Evolutionary conservation across 2,329 filamentous ascomycete genomes (phyloP), one percentile per base, ranked within the genome.

Genomic region (Paradendryphiella salina): DNA sequence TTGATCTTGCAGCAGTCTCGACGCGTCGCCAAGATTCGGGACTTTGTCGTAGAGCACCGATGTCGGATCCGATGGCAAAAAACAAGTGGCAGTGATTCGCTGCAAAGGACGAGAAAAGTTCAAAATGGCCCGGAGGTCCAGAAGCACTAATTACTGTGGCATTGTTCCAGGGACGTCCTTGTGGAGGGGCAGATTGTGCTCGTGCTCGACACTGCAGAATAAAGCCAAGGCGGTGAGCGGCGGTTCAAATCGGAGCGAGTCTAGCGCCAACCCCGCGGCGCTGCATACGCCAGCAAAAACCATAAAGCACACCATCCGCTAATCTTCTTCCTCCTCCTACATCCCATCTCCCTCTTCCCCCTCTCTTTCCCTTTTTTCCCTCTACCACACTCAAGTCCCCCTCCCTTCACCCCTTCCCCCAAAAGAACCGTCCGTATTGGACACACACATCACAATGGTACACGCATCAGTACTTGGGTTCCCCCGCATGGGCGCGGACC

Each of bases 401-500:
- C 7, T 49, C 52, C 51, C 46, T 57, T 42, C 21, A 41, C 44
- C 41, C 41, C 52, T 36, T 45, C 42, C 35, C 20, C 36, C 39
- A 39, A 34, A 52, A 37, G 32, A 51, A 26, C 46, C 49, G 55
- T 55, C 55, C 46, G 43, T 53, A 50, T 52, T 39, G 56, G 42
- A 53, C 54, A 36, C 44, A 38, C 53, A 60, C 55, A 57, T 61
- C 65, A 65, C 52, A 52, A 80, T 80, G 78, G 78, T 80, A 50
- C 76, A 79, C 63, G 80, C 78, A 63, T 83, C 94, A 67, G 84
- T 99, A 77, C 88, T 99, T 77, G 94, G 94, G 81, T 99, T 99
- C 85, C 94, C 94, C 77, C 93, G 94, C 75, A 96, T 97, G 90
- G 94, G 94, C 80, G 89, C 85, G 72, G 89, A 95, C 80, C 91